These are phyloP conservation scores for Omphalotus olearius DNA, from an alignment of 1,284 basidiomycete genomes.

Conservation along the genomic window DNA sequence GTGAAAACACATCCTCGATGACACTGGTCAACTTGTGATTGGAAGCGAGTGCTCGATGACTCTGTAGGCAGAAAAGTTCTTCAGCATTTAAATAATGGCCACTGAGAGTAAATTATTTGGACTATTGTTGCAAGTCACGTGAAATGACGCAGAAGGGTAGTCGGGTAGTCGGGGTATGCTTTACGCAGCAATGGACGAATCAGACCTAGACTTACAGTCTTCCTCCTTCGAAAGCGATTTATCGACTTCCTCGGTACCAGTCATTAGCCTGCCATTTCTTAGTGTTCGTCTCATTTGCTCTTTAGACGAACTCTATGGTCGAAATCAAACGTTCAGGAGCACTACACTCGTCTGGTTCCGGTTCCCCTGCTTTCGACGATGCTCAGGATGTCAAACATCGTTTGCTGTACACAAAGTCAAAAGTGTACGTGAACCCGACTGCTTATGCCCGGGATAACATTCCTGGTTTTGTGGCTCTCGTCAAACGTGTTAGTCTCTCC, in stretches of 20 bases:
- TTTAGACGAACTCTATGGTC: slow-evolving; percentile 68
- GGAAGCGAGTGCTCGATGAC: too few species aligned
- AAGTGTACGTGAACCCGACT: slow-evolving; percentile 93
- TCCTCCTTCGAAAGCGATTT: slow-evolving; percentile 33
- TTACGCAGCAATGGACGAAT: slow-evolving; percentile 6
- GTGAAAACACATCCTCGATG: background rate
- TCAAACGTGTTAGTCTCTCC: slow-evolving; percentile 61
- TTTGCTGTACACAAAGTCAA: slow-evolving; percentile 85
- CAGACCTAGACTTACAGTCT: slow-evolving; percentile 22
- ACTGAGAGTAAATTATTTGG: too few species aligned
- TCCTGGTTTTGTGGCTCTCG: slow-evolving; percentile 86
- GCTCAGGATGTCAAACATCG: slow-evolving; percentile 61
- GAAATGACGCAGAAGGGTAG: slow-evolving; percentile 2
- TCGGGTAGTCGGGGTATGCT: background rate
- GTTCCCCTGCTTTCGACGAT: slow-evolving; percentile 17
- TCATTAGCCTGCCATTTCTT: background rate
- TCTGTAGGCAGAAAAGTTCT: too few species aligned
- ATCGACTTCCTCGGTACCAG: slow-evolving; percentile 41
- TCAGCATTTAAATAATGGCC: too few species aligned
- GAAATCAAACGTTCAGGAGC: slow-evolving; percentile 56
- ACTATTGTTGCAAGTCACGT: too few species aligned
- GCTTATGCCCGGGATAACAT: slow-evolving; percentile 91
- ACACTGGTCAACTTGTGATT: too few species aligned
- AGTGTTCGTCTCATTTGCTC: slow-evolving; percentile 9
- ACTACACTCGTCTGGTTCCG: slow-evolving; percentile 16